These are phyloP conservation scores for Kwoniella heveanensis DNA, from an alignment of 768 basidiomycete genomes.

Conservation along the genomic window DNA sequence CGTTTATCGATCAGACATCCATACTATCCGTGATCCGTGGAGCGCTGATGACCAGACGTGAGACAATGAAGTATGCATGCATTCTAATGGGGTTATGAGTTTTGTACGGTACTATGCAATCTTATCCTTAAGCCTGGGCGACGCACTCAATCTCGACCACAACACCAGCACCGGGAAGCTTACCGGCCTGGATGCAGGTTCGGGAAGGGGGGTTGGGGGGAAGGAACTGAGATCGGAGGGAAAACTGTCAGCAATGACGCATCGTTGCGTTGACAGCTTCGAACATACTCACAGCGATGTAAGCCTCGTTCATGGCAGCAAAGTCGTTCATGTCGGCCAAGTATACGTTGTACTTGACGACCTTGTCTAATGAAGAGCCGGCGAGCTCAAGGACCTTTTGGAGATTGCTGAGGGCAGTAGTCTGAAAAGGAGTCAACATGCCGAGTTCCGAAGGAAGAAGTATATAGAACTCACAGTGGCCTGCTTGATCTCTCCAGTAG, in stretches of 20 bases:
- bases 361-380: slow-evolving; percentile 34
- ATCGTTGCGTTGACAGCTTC: background rate
- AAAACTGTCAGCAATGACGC: background rate
- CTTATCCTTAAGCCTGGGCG: slow-evolving; percentile 17
- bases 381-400: slow-evolving; percentile 41
- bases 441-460: background rate
- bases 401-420: slow-evolving; percentile 26
- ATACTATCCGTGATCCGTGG: too few species aligned
- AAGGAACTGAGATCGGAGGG: slow-evolving; percentile 8
- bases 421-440: slow-evolving; percentile 3
- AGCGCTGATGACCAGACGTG: too few species aligned
- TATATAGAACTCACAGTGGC: slow-evolving; percentile 39
- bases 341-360: slow-evolving; percentile 38
- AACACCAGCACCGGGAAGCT: slow-evolving; percentile 14
- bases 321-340: slow-evolving; percentile 40
- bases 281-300: slow-evolving; percentile 23
- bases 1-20: too few species aligned
- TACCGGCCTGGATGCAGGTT: slow-evolving; percentile 25
- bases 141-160: slow-evolving; percentile 27
- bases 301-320: slow-evolving; percentile 42
- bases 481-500: slow-evolving; percentile 37
- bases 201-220: slow-evolving; percentile 10
- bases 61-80: too few species aligned
- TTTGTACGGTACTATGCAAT: too few species aligned
- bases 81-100: too few species aligned